These are phyloP conservation scores for Colletotrichum neosansevieriae DNA, from an alignment of 2,329 filamentous ascomycete genomes.

Conservation along the genomic window DNA sequence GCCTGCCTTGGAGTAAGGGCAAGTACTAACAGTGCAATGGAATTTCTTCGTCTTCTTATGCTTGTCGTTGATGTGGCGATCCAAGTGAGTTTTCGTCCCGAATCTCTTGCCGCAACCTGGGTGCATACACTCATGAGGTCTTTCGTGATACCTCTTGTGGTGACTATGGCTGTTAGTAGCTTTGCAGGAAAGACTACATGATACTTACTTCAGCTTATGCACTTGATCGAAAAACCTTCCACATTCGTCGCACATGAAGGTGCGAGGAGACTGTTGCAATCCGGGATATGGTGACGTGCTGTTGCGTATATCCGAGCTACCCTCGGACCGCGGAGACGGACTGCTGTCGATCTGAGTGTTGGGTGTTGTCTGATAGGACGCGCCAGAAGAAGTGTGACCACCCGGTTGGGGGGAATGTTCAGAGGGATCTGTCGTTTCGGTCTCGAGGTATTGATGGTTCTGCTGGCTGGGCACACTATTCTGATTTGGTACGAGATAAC, in stretches of 20 bases:
- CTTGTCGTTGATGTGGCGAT: constrained; percentile 72
- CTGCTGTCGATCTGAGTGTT: constrained; percentile 58
- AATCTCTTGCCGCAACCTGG: constrained; percentile 66
- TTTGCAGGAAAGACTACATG: constrained; percentile 24
- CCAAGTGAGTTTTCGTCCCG: constrained; percentile 71
- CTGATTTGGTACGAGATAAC: constrained; percentile 30
- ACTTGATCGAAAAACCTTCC: constrained; percentile 65
- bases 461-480: not conserved
- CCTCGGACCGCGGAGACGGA: constrained; percentile 54
- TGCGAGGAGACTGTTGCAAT: constrained; percentile 43
- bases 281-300: constrained; percentile 50
- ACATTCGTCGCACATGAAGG: constrained; percentile 57
- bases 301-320: constrained; percentile 52
- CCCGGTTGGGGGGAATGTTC: constrained; percentile 58
- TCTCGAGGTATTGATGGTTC: constrained; percentile 39
- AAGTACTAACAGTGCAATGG: constrained; percentile 66
- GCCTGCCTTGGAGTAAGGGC: constrained; percentile 67
- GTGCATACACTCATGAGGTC: constrained; percentile 69
- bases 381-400: constrained; percentile 54
- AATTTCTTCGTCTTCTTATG: constrained; percentile 71
- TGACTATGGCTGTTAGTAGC: constrained; percentile 56
- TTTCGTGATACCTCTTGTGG: constrained; percentile 71
- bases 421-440: constrained; percentile 48
- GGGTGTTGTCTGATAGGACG: constrained; percentile 59
- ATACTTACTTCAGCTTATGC: constrained; percentile 69